Evolutionary conservation across 495 filamentous ascomycete genomes (phyloP).

Genomic region (Aspergillus nidulans): DNA sequence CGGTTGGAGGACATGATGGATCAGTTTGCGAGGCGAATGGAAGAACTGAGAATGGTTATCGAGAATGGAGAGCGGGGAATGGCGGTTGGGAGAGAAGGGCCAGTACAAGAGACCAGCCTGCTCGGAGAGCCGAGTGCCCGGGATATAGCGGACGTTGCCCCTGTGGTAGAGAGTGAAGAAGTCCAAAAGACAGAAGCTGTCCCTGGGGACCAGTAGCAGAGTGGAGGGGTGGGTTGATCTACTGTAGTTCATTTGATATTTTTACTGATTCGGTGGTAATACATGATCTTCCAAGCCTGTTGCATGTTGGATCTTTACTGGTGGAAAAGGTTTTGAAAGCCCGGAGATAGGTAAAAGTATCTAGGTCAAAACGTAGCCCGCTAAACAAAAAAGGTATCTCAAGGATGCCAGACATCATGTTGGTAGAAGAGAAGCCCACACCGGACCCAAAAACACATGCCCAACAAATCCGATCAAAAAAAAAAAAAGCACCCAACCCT

Average conservation of each 20-base stretch:
- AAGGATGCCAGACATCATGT: background rate
- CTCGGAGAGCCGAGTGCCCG: background rate
- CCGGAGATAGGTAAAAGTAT: background rate
- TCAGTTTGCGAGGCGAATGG: slow-evolving; percentile 65
- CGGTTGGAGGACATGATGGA: slow-evolving; percentile 53
- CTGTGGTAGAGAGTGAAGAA: background rate
- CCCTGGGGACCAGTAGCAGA: background rate
- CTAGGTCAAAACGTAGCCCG: background rate
- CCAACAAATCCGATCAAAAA: background rate
- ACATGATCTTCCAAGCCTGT: background rate
- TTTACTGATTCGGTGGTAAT: background rate
- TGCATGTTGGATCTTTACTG: background rate
- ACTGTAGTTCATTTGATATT: background rate
- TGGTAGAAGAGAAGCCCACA: background rate
- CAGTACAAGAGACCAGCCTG: background rate
- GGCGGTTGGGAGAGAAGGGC: background rate
- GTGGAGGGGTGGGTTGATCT: background rate
- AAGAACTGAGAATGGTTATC: slow-evolving; percentile 41
- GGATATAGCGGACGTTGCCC: background rate
- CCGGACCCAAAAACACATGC: background rate
- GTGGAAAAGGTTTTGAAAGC: background rate
- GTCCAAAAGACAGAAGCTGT: background rate
- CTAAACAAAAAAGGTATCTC: slow-evolving; percentile 1
- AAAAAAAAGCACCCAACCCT: background rate
- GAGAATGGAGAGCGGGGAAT: slow-evolving; percentile 26